Evolutionary conservation across 352 stramenopile genomes (phyloP).

Genomic region (Globisporangium sylvaticum): DNA sequence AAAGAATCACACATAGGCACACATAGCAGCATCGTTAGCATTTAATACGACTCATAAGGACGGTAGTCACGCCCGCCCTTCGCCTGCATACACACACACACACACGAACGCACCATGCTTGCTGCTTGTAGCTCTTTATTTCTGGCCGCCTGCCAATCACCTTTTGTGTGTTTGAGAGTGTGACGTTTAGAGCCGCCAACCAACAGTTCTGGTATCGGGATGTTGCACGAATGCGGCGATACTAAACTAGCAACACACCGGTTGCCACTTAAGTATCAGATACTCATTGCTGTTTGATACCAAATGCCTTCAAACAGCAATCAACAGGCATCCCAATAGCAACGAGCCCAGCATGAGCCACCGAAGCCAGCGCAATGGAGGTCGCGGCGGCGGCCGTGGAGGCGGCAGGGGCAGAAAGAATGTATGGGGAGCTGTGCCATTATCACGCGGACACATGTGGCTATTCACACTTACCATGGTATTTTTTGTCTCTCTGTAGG

Average conservation of each 20-base stretch:
- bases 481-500: not conserved
- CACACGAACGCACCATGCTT: slow-evolving; percentile 14
- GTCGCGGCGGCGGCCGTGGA: slow-evolving; percentile 10
- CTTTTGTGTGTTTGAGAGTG: not conserved
- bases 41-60: too few species aligned
- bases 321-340: not conserved
- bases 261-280: not conserved
- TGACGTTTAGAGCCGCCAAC: slow-evolving; percentile 18
- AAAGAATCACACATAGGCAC: not conserved
- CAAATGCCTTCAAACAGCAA: not conserved
- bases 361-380: slow-evolving; percentile 6
- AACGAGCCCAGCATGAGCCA: slow-evolving; percentile 6
- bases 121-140: slow-evolving; percentile 5
- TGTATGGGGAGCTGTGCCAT: not conserved
- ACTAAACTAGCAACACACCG: not conserved
- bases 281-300: not conserved
- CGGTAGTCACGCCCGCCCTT: not conserved
- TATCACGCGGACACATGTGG: too few species aligned
- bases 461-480: not conserved
- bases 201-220: slow-evolving; percentile 14
- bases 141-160: slow-evolving; percentile 1
- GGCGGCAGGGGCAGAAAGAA: not conserved
- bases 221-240: slow-evolving; percentile 7
- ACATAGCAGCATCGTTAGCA: not conserved
- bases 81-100: not conserved